Evolutionary conservation across 169 alveolate genomes (phyloP).

Genomic region (Plasmodium malariae): DNA sequence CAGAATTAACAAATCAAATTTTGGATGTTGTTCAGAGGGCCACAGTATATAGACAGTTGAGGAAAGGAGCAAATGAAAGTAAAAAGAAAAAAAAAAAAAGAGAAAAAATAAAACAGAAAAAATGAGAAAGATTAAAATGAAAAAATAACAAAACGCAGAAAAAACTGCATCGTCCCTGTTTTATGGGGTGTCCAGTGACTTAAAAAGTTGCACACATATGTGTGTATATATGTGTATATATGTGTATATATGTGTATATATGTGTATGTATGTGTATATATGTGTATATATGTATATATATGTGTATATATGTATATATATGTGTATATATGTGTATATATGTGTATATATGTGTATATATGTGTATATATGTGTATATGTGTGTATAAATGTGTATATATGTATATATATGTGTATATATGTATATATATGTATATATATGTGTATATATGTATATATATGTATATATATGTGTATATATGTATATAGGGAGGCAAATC

Average conservation of each 20-base stretch:
- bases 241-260: not conserved
- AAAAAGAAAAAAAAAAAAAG: not conserved
- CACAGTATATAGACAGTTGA: conserved; percentile 94
- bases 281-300: too few relatives aligned
- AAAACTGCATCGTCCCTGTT: too few relatives aligned
- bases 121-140: not conserved
- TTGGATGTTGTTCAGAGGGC: conserved; percentile 95
- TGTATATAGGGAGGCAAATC: too few relatives aligned
- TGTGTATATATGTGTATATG: conserved; percentile 19
- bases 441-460: too few relatives aligned
- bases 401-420: too few relatives aligned
- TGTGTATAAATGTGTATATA: too few relatives aligned
- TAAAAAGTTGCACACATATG: not conserved
- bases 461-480: too few relatives aligned
- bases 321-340: too few relatives aligned
- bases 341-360: too few relatives aligned
- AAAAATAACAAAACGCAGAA: not conserved
- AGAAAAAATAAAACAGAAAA: not conserved
- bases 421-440: too few relatives aligned
- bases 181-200: too few relatives aligned
- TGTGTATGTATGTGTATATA: not conserved
- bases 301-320: too few relatives aligned
- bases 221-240: not conserved
- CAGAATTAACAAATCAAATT: conserved; percentile 88
- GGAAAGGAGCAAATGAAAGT: conserved; percentile 96